Base-by-base conservation (phyloP, 164 flowering plant species). In the Euptelea pleiosperma region DNA sequence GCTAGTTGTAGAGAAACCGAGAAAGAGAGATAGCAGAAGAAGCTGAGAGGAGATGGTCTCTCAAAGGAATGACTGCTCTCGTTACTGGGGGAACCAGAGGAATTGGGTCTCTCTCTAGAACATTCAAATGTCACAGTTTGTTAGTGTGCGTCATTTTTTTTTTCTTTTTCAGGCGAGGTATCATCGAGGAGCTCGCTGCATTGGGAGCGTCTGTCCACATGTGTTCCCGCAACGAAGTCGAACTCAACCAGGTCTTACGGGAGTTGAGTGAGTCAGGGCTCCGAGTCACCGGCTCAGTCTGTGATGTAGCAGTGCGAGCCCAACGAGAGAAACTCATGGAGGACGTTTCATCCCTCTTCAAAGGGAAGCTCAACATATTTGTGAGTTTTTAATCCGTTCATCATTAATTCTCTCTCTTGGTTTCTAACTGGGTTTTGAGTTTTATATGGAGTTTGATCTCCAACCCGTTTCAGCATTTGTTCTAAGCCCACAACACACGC, bases 81-180 rank as follows among this genome's bases (percentile, higher is more conserved):
- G 77, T 70, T 43, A 74, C 77, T 29, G 77, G 77, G 8, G 77
- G 77, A 49, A 70, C 77, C 22, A 64, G 65, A 41, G 78, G 78
- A 58, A 74, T 74, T 22, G 78, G 78, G 78, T 73, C 31, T 24
- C 29, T 18, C 41, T n/a, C 44, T 35, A 10, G 2, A 2, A 8
- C 50, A 2, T 21, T 42, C 50, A 8, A 45, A 21, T 42, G 60
- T 25, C 8, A 3, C 16, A 30, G 4, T 31, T 50, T n/a, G n/a
- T n/a, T 37, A 8, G 41, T 37, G 8, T 14, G 41, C 14, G 11
- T 37, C 41, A 14, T 37, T 37, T 37, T n/a, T n/a, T n/a, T n/a
- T n/a, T n/a, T 14, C 22, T 16, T 33, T 14, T 33, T 47, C 51
- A 75, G 76, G 39, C 54, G 42, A 35, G 80, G 75, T 2, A 50